These are phyloP conservation scores for Vanderwaltozyma yarrowii DNA, from an alignment of 805 yeast species.

Conservation along the genomic window DNA sequence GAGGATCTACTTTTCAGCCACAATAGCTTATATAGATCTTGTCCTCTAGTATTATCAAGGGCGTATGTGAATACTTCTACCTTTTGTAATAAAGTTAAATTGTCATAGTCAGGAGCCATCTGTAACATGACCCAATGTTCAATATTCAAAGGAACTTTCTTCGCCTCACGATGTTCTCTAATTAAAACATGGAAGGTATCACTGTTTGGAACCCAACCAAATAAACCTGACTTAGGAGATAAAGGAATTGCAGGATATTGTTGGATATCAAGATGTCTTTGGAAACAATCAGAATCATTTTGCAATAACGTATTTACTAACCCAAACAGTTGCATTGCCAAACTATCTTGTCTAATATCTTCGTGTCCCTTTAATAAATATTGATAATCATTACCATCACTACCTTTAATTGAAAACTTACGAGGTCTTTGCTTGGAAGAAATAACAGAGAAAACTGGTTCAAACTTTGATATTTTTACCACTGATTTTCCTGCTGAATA, in stretches of 20 bases:
- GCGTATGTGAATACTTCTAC: conserved; percentile 97
- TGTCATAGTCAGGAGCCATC: conserved; percentile 95
- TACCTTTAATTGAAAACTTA: conserved; percentile 65
- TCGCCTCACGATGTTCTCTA: conserved; percentile 82
- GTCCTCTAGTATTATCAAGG: conserved; percentile 89
- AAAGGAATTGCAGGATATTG: conserved; percentile 89
- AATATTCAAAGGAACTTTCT: conserved; percentile 80
- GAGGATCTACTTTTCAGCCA: conserved; percentile 96
- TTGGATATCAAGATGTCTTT: conserved; percentile 88
- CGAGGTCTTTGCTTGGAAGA: conserved; percentile 96
- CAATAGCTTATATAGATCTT: conserved; percentile 86
- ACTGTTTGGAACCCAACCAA: conserved; percentile 97
- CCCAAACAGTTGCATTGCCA: conserved; percentile 97
- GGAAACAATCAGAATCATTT: conserved; percentile 91
- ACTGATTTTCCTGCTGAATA: conserved; percentile 78
- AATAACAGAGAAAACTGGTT: conserved; percentile 75
- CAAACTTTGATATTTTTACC: conserved; percentile 62
- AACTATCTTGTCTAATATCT: conserved; percentile 92
- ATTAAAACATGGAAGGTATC: conserved; percentile 94
- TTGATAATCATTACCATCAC: conserved; percentile 85
- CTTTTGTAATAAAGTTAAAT: conserved; percentile 76
- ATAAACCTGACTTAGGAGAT: conserved; percentile 91
- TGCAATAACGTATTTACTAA: conserved; percentile 81
- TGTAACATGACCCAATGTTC: conserved; percentile 94
- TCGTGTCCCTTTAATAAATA: conserved; percentile 89